A percentile compares a stretch with the other conserved stretches of the same genome.
Conservation (phyloP, 2,329 filamentous ascomycete genomes). For the Colletotrichum navitas region DNA sequence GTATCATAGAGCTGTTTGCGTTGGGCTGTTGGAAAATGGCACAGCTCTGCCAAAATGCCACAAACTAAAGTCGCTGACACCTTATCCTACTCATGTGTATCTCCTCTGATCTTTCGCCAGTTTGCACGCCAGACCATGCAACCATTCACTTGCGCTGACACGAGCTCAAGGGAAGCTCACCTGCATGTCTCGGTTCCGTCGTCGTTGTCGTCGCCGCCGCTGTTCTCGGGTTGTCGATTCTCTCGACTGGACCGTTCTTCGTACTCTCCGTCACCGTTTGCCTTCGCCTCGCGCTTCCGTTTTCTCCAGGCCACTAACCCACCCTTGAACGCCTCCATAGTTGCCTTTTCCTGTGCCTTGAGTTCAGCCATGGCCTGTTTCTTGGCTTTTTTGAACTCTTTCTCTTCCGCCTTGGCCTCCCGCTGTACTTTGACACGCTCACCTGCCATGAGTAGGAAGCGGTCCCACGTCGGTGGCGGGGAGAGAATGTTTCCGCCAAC, state of each 20-base stretch:
- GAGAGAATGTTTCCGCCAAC: constrained; percentile 31
- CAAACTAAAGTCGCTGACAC: constrained; percentile 2
- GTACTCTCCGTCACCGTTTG: not conserved
- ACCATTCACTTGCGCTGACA: no score
- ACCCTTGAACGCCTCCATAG: constrained; percentile 18
- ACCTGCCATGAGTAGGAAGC: constrained; percentile 7
- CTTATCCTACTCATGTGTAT: not conserved
- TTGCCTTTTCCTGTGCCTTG: constrained; percentile 12
- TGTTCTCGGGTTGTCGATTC: not conserved
- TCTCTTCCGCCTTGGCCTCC: constrained; percentile 1
- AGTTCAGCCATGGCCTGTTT: constrained; percentile 26
- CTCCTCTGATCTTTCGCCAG: not conserved
- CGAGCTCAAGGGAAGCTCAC: not conserved
- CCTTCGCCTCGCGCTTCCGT: constrained; percentile 6
- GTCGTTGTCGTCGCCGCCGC: no score
- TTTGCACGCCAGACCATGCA: not conserved
- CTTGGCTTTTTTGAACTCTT: constrained; percentile 15
- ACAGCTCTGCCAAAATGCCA: constrained; percentile 12
- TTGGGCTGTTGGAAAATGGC: constrained; percentile 1
- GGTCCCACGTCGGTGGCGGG: constrained; percentile 26
- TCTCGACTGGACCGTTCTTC: not conserved
- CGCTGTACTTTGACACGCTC: constrained; percentile 16
- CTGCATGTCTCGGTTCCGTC: not conserved
- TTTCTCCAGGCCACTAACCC: constrained; percentile 27
- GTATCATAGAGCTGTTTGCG: constrained; percentile 35